Base-by-base conservation (phyloP, 2,329 filamentous ascomycete species). In the Rhynchosporium agropyri region DNA sequence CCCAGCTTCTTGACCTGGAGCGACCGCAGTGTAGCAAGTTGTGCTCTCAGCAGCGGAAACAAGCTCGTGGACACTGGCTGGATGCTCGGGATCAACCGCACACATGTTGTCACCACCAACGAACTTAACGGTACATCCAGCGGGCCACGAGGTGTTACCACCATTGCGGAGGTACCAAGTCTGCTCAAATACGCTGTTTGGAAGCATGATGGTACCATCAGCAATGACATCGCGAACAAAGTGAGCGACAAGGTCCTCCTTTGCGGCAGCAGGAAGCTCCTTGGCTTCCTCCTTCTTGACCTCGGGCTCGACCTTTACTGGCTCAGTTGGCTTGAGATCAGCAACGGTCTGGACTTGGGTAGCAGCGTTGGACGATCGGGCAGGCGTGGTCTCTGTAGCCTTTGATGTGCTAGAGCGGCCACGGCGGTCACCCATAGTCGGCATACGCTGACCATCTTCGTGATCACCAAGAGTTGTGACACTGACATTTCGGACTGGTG, bases 41-140 rank as follows among this genome's bases (percentile, higher is more conserved):
- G 92, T 95, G 74, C 91, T 96, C 80, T 95, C 89, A 61, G 88
- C 91, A 59, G 93, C 92, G 40, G 86, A 86, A 43, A 87, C 84
- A 63, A 97, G 87, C 70, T 93, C 88, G 45, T 84, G 83, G 62
- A 92, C 86, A 69, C 89, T 90, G n/a, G 89, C 87, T 29, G 92
- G 90, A 72, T 90, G 90, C 65, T 83, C 84, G 58, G 89, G 87
- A 75, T 97, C 91, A 60, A 97, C 84, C 69, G 93, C 90, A 71
- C 96, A 91, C 95, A 99, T 98, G 78, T 94, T 92, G 76, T 98
- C 94, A 57, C 95, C 95, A 63, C 94, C 92, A 63, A 96, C 89
- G 73, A 93, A 97, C 77, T 90, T 91, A 70, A 98, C 90, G 62
- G 88, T 89, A 81, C 92, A 96, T 65, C 93, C 95, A 61, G 88